A percentile compares a stretch with the other conserved stretches of the same genome.
phyloP scores from a whole-genome alignment of 2,329 filamentous ascomycete species.

The Elsinoe batatas region DNA sequence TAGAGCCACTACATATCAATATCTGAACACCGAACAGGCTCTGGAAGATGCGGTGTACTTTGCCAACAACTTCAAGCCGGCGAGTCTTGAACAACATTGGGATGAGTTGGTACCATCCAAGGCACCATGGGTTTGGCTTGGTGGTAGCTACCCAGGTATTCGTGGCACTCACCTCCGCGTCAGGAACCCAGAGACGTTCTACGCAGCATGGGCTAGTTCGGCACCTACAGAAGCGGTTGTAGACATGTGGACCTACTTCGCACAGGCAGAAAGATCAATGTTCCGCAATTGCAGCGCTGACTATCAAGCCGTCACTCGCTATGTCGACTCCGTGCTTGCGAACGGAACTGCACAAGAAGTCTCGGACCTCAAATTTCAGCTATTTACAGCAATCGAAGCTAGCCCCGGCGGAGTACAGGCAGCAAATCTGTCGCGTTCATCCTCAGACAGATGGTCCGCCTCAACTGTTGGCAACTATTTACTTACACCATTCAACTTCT shows the following conservation, averaged over 20 bases:
- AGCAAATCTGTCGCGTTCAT: conserved; percentile 9
- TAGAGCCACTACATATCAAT: conserved; percentile 17
- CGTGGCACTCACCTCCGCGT: conserved; percentile 17
- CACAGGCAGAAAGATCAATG: conserved; percentile 17
- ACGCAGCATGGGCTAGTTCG: conserved; percentile 18
- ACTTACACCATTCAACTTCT: conserved; percentile 14
- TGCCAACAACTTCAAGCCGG: conserved; percentile 18
- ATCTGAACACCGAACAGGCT: conserved; percentile 20
- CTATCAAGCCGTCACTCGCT: conserved; percentile 15
- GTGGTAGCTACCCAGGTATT: conserved; percentile 19
- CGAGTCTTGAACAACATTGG: conserved; percentile 14
- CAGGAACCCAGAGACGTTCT: conserved; percentile 19
- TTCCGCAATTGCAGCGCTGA: conserved; percentile 17
- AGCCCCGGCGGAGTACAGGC: conserved; percentile 12
- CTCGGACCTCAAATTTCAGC: conserved; percentile 15
- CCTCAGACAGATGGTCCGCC: conserved; percentile 13
- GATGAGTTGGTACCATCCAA: conserved; percentile 11
- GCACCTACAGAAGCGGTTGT: conserved; percentile 17
- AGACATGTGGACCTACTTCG: conserved; percentile 19
- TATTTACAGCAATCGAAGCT: conserved; percentile 15
- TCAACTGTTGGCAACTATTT: conserved; percentile 13
- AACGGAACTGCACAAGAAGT: conserved; percentile 17
- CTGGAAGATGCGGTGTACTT: conserved; percentile 20
- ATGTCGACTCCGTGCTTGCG: conserved; percentile 16
- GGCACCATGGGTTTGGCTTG: conserved; percentile 20